Base-by-base conservation (phyloP, 345 rosid species). In the Salix koriyanagi region DNA sequence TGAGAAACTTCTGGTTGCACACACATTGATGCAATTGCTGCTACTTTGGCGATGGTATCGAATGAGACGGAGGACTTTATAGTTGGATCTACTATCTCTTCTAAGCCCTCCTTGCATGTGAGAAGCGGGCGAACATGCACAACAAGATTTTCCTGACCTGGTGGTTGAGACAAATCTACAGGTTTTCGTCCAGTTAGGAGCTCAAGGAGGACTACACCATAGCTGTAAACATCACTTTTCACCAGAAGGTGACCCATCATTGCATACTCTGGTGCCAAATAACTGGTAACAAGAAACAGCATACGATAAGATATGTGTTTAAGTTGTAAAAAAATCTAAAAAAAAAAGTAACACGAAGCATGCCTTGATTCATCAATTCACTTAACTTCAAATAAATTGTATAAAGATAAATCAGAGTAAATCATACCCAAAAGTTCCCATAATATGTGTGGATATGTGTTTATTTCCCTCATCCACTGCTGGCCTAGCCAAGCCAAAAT, bases 351-450 rank as follows among this genome's bases (percentile, higher is more conserved):
- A 70, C 11, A 6, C 6, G 34, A 75, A 50, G 30, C 42, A 46
- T 14, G 65, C 75, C 25, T 58, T 9, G 13, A 69, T 44, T 42
- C 58, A 26, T n/a, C 21, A 54, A 7, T 37, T 14, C 7, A 54
- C 23, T 36, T 32, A 48, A 41, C 21, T 67, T 12, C 10, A 30
- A 68, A 18, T 14, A 62, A 23, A 23, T 26, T n/a, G 11, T 21
- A 42, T 19, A 64, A 41, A 25, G 32, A 41, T 65, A 34, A 28
- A 71, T 28, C 60, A 60, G 25, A 48, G 77, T 44, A 75, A 52
- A 50, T 70, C 77, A 67, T 87, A 91, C 96, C 96, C 96, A n/a
- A 91, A 89, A 71, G 96, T 91, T 79, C 96, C 96, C 96, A 89
- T 91, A 50, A 91, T 91, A 58, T 86, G 93, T 23, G 91, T 91